phyloP scores from a whole-genome alignment of 2,329 filamentous ascomycete genomes.

The Teratosphaeriaceae sp. region DNA sequence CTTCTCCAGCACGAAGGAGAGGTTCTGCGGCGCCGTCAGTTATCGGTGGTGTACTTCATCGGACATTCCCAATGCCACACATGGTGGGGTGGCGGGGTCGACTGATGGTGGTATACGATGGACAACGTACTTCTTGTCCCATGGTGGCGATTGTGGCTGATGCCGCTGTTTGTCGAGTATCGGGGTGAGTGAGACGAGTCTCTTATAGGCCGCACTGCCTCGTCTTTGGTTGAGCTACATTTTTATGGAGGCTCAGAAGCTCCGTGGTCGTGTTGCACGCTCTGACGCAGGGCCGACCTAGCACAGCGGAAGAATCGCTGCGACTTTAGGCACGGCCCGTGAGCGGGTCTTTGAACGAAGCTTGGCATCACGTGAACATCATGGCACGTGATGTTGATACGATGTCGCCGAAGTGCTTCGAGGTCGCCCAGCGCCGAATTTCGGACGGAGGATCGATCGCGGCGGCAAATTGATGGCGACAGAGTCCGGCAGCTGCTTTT shows the following conservation, averaged over 20 bases:
- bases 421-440: no score
- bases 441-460: no score
- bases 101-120: no score
- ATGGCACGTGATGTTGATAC: no score
- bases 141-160: background rate
- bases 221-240: background rate
- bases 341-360: no score
- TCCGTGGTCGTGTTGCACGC: background rate
- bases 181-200: no score
- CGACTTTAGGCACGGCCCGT: background rate
- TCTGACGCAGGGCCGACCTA: background rate
- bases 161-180: no score
- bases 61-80: background rate
- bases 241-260: background rate
- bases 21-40: constrained; percentile 13
- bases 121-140: background rate
- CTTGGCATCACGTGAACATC: background rate
- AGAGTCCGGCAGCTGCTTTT: no score
- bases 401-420: no score
- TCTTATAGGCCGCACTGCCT: no score
- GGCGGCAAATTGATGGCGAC: no score
- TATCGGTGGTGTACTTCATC: background rate
- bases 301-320: background rate
- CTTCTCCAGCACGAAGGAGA: constrained; percentile 60
- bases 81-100: background rate